These are phyloP conservation scores for Tricholoma hemisulphureum DNA, from an alignment of 768 basidiomycete genomes.

Conservation along the genomic window DNA sequence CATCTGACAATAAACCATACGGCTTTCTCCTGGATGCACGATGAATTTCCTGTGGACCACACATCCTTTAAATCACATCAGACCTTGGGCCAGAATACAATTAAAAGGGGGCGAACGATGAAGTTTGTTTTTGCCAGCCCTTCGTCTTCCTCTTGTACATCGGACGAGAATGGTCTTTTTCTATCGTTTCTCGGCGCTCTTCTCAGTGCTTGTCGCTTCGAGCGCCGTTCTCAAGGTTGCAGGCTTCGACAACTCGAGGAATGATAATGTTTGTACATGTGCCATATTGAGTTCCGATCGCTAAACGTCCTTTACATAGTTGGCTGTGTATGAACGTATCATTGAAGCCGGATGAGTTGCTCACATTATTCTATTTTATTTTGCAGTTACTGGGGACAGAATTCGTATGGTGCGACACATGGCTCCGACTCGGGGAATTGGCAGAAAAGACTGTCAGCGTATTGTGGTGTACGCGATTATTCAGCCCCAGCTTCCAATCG, in stretches of 20 bases:
- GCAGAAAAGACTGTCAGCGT: constrained; percentile 49
- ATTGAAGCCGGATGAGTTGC: background rate
- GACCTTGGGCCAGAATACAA: background rate
- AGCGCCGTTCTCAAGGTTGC: constrained; percentile 8
- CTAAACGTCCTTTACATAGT: constrained; percentile 13
- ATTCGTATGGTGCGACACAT: constrained; percentile 56
- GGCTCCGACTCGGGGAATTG: constrained; percentile 38
- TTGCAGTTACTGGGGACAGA: constrained; percentile 54
- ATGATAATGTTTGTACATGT: constrained; percentile 35
- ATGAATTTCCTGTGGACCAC: background rate
- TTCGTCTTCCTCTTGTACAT: background rate
- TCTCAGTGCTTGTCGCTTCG: constrained; percentile 7
- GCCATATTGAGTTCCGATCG: background rate
- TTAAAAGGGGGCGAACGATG: background rate
- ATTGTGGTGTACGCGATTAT: constrained; percentile 44
- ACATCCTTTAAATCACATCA: background rate
- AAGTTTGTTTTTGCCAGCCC: background rate
- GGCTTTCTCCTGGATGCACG: background rate
- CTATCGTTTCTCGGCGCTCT: background rate
- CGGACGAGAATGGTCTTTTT: constrained; percentile 2
- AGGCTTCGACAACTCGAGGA: constrained; percentile 35
- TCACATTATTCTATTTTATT: background rate
- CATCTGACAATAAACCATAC: background rate
- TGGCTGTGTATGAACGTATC: constrained; percentile 25
- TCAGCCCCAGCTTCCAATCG: background rate